Conservation (phyloP, 2,329 filamentous ascomycete species). For the Sclerotinia spermophila region DNA sequence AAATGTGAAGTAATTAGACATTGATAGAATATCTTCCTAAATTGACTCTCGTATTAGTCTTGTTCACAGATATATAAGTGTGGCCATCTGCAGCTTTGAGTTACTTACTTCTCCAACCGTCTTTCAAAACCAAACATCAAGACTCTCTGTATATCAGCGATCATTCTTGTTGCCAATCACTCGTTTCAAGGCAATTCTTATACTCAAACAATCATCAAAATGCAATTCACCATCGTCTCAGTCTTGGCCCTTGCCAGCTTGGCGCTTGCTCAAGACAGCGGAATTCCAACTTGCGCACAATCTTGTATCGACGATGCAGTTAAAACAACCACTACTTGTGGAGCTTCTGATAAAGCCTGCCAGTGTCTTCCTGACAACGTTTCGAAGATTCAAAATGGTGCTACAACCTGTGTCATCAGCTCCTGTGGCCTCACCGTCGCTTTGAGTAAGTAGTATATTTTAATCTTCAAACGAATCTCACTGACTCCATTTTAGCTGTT, state of each 20-base stretch:
- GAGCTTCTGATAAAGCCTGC: conserved; percentile 11
- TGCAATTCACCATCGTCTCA: conserved; percentile 15
- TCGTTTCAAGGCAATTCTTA: conserved; percentile 18
- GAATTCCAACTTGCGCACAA: conserved; percentile 15
- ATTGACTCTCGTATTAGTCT: conserved; percentile 1
- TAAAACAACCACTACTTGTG: conserved; percentile 6
- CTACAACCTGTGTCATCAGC: conserved; percentile 14
- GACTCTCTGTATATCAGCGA: not conserved
- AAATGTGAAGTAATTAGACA: conserved; percentile 7
- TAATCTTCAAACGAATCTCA: not conserved
- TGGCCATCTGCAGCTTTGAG: not conserved
- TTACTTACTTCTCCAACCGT: not conserved
- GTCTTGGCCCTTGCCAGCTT: conserved; percentile 12
- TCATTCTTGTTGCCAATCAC: conserved; percentile 11
- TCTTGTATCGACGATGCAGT: conserved; percentile 11
- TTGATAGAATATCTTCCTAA: not conserved
- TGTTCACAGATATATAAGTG: conserved; percentile 10
- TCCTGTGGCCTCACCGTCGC: conserved; percentile 7
- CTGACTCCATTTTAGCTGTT: conserved; percentile 7
- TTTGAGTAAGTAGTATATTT: conserved; percentile 7
- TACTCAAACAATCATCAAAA: conserved; percentile 2
- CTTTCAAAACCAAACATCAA: not conserved
- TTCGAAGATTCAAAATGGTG: conserved; percentile 8
- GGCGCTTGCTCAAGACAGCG: conserved; percentile 9
- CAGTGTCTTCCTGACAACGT: conserved; percentile 10